Percentiles rank a stretch among this genome's conserved stretches.
phyloP scores from a whole-genome alignment of 192 early-diverging fungal genomes.

The Umbelopsis sp. region DNA sequence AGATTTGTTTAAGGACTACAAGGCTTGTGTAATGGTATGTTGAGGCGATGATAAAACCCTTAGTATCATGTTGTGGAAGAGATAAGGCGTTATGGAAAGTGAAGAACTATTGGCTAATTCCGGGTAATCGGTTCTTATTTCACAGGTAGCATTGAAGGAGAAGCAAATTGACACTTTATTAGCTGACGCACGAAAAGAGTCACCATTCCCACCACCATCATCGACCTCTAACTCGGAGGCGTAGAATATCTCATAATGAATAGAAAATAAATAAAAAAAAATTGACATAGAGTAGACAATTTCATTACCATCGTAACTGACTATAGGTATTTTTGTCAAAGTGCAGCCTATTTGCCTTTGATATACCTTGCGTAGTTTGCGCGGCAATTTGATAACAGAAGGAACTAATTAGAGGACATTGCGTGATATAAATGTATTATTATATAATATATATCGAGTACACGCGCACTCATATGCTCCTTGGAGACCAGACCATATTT shows the following conservation, averaged over 20 bases:
- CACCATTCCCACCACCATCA: constrained; percentile 49
- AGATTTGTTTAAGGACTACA: constrained; percentile 82
- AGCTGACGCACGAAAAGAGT: constrained; percentile 78
- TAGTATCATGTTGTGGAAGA: neutral
- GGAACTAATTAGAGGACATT: too few relatives aligned
- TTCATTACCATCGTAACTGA: too few relatives aligned
- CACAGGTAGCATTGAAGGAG: constrained; percentile 72
- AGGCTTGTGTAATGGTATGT: constrained; percentile 78
- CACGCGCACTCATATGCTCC: too few relatives aligned
- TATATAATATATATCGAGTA: too few relatives aligned
- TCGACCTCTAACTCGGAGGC: neutral
- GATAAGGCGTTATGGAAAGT: neutral
- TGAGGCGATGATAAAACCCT: neutral
- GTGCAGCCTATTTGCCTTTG: too few relatives aligned
- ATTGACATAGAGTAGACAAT: too few relatives aligned
- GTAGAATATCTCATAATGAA: neutral
- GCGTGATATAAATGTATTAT: too few relatives aligned
- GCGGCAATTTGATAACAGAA: too few relatives aligned
- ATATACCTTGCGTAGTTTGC: too few relatives aligned
- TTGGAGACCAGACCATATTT: neutral
- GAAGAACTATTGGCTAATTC: neutral
- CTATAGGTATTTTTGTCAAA: too few relatives aligned
- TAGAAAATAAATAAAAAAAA: neutral
- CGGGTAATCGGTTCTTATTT: neutral
- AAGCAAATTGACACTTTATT: constrained; percentile 87